Conservation (phyloP, 2,329 filamentous ascomycete species). For the Aureobasidium leucospermi region DNA sequence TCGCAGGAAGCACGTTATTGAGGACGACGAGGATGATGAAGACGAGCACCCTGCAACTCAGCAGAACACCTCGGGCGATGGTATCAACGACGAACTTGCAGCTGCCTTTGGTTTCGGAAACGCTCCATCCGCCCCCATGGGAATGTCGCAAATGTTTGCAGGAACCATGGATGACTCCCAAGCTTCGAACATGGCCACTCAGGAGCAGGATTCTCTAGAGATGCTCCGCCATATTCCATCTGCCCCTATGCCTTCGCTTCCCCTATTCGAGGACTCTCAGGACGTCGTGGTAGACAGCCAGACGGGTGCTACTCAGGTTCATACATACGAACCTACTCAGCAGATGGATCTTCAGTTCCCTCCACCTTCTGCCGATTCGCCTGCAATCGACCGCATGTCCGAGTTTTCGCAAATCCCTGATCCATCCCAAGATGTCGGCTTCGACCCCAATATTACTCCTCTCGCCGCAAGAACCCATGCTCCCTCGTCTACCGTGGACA, state of each 20-base stretch:
- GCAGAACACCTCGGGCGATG: conserved; percentile 20
- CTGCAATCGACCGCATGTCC: conserved; percentile 34
- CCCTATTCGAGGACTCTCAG: conserved; percentile 28
- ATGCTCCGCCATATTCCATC: conserved; percentile 28
- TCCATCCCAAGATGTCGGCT: conserved; percentile 73
- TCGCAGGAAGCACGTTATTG: conserved; percentile 26
- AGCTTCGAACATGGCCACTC: conserved; percentile 18
- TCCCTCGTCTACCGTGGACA: conserved; percentile 62
- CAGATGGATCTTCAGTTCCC: conserved; percentile 31
- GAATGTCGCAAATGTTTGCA: conserved; percentile 83
- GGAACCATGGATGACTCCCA: conserved; percentile 66
- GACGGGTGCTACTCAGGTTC: conserved; percentile 13
- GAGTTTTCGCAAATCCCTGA: conserved; percentile 65
- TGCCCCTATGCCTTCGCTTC: conserved; percentile 22
- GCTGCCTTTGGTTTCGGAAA: conserved; percentile 35
- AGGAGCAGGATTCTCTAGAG: conserved; percentile 40
- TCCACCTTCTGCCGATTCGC: conserved; percentile 21
- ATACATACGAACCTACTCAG: conserved; percentile 22
- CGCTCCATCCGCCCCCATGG: conserved; percentile 42
- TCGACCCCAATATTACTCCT: conserved; percentile 56
- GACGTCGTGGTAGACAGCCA: conserved; percentile 25
- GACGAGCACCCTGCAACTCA: neutral
- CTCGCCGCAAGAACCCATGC: conserved; percentile 41
- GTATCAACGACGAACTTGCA: conserved; percentile 22
- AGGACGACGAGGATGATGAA: conserved; percentile 28